Conservation (phyloP, 345 rosid species). For the Hibiscus syriacus region DNA sequence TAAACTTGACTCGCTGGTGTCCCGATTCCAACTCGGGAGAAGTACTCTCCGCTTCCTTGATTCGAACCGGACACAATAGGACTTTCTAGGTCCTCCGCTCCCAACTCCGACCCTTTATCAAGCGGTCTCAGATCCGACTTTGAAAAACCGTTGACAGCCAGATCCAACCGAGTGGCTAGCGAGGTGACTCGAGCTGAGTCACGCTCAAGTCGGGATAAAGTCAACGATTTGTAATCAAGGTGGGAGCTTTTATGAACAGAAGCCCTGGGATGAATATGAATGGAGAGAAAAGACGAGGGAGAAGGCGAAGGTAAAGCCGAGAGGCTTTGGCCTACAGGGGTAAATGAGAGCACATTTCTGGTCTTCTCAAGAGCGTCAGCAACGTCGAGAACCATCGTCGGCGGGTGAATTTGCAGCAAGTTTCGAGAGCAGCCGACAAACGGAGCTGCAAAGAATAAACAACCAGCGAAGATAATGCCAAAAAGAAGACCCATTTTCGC, state of each 20-base stretch:
- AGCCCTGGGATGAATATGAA: constrained; percentile 49
- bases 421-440: constrained; percentile 24
- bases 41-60: constrained; percentile 96
- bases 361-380: constrained; percentile 30
- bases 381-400: constrained; percentile 34
- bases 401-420: constrained; percentile 8
- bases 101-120: constrained; percentile 12
- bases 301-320: constrained; percentile 16
- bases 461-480: constrained; percentile 9
- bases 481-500: constrained; percentile 8
- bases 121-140: constrained; percentile 49
- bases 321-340: constrained; percentile 18
- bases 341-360: constrained; percentile 15
- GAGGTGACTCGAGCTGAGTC: constrained; percentile 68
- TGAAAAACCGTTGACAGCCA: constrained; percentile 31
- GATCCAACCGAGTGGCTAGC: constrained; percentile 45
- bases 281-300: constrained; percentile 22
- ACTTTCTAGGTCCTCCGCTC: constrained; percentile 32
- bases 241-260: constrained; percentile 30
- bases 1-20: constrained; percentile 60
- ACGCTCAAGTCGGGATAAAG: constrained; percentile 53
- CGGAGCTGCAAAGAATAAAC: constrained; percentile 18
- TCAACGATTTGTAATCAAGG: constrained; percentile 55
- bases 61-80: constrained; percentile 71
- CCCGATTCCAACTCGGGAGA: constrained; percentile 77